Evolutionary conservation across 495 filamentous ascomycete species (phyloP).

Genomic region (Aspergillus heteromorphus): DNA sequence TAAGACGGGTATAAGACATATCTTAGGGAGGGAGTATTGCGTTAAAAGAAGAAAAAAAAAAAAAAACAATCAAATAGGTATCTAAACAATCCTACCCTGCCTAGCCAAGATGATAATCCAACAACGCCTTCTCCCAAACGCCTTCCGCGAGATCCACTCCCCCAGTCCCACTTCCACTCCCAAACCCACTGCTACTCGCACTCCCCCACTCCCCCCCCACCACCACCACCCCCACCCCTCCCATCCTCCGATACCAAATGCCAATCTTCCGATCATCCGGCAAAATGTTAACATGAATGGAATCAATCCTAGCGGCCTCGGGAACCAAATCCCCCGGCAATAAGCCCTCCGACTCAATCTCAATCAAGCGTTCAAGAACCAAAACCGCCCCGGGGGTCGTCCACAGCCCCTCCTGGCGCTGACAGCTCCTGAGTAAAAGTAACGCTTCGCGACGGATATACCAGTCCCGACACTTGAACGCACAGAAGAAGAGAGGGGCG

Average conservation of each 20-base stretch:
- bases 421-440: constrained; percentile 5
- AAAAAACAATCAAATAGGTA: background rate
- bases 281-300: constrained; percentile 1
- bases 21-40: too few relatives aligned
- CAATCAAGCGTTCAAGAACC: constrained; percentile 5
- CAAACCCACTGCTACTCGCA: background rate
- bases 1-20: too few relatives aligned
- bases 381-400: background rate
- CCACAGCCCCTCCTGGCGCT: constrained; percentile 12
- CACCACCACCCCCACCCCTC: background rate
- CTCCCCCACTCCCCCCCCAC: background rate
- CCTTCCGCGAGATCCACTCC: background rate
- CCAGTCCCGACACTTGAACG: constrained; percentile 17
- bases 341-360: constrained; percentile 12
- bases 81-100: background rate
- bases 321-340: constrained; percentile 8
- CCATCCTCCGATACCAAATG: background rate
- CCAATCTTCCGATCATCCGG: background rate
- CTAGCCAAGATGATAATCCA: background rate
- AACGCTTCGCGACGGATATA: constrained; percentile 10
- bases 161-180: background rate
- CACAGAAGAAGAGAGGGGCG: constrained; percentile 12
- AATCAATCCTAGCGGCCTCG: constrained; percentile 8
- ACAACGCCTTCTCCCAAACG: background rate
- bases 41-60: too few relatives aligned